These are phyloP conservation scores for sorghum (Sorghum bicolor) DNA, from an alignment of 176 grass and related monocot genomes.

Conservation along the genomic window Sorghum_bicolor_NCBIv3 NC_012871.2:60053001-60053500, in stretches of 20 bases:
- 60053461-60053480: neutral
- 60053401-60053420: neutral
- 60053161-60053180: conserved; percentile 42
- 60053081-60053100: neutral
- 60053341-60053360: conserved; percentile 49
- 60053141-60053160: conserved; percentile 35
- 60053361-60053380: conserved; percentile 25
- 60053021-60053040: neutral
- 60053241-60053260: conserved; percentile 20
- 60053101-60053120: neutral
- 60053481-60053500: neutral
- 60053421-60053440: neutral
- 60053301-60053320: conserved; percentile 53
- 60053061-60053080: conserved; percentile 17
- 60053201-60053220: conserved; percentile 16
- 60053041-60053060: conserved; percentile 28
- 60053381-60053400: neutral
- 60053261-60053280: conserved; percentile 47
- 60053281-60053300: conserved; percentile 45
- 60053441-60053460: neutral
- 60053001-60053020: neutral
- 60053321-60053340: conserved; percentile 34
- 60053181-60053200: conserved; percentile 25
- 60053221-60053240: conserved; percentile 54
- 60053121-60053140: neutral